phyloP scores from a whole-genome alignment of 495 filamentous ascomycete species.

The Aspergillus kassunensis region DNA sequence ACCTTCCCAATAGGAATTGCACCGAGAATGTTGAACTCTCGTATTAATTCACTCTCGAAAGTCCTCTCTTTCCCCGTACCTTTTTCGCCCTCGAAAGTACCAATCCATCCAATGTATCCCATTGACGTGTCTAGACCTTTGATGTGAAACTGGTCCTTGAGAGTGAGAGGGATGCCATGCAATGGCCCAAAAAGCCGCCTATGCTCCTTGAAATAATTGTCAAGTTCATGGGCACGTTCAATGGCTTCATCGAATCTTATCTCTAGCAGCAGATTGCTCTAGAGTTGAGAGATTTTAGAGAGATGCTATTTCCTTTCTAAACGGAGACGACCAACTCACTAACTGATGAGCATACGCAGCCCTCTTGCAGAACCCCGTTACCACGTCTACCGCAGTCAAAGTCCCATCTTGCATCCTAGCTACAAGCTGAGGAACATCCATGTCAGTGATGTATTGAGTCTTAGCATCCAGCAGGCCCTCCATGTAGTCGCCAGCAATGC shows the following conservation, averaged over 20 bases:
- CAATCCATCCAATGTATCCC: slow-evolving; percentile 7
- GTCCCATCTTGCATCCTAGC: slow-evolving; percentile 1
- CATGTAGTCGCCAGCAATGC: slow-evolving; percentile 6
- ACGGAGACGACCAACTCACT: background rate
- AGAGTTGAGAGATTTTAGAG: background rate
- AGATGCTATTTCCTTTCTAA: background rate
- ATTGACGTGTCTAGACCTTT: slow-evolving; percentile 7
- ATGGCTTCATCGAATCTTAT: slow-evolving; percentile 9
- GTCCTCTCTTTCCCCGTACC: slow-evolving; percentile 5
- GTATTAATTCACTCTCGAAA: slow-evolving; percentile 4
- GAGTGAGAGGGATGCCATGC: slow-evolving; percentile 5
- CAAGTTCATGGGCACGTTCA: background rate
- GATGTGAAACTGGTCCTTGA: slow-evolving; percentile 9
- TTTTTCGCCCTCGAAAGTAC: slow-evolving; percentile 8
- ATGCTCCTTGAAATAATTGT: slow-evolving; percentile 3
- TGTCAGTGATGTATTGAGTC: slow-evolving; percentile 2
- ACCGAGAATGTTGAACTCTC: slow-evolving; percentile 6
- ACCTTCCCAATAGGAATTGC: slow-evolving; percentile 10
- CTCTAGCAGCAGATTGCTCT: slow-evolving; percentile 7
- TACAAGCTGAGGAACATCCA: slow-evolving; percentile 9
- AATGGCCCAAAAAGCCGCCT: slow-evolving; percentile 3
- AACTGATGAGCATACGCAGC: slow-evolving; percentile 10
- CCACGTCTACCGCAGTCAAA: slow-evolving; percentile 3
- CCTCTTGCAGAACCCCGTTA: slow-evolving; percentile 9
- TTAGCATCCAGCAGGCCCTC: slow-evolving; percentile 1